Base-by-base conservation (phyloP, 2,329 filamentous ascomycete genomes). In the Penicillium rolfsii region DNA sequence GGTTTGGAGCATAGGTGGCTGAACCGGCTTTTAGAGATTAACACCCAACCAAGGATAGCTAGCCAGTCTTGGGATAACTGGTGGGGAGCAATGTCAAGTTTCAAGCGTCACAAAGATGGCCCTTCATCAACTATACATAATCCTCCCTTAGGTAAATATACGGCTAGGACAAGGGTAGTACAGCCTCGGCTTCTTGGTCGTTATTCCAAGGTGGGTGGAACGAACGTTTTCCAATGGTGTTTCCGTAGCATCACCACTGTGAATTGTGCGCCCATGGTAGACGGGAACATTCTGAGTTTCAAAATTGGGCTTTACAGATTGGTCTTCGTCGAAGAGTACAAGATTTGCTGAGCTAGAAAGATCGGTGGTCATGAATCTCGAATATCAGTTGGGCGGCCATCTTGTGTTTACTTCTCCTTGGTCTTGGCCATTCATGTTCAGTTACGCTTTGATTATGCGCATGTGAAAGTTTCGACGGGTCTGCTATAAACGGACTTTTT, bases 391-490 rank as follows among this genome's bases (percentile, higher is more conserved):
- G 28, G 19, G 46, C 16, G 11, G 28, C 46, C 46, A 35, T 50
- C 8, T 14, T 50, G 46, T 50, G n/a, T 35, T 49, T 22, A 50
- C 43, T 46, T 36, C 26, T 50, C 26, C 14, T 50, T 50, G 28
- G 48, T 30, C 48, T 19, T 49, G 33, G 38, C 38, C 55, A 45
- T 43, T 35, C 38, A 38, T 48, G 36, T 43, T 35, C 38, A 38
- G 28, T 14, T 14, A 33, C 28, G 26, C 38, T 45, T 46, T 35
- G 55, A 52, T 45, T 28, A 50, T 45, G 43, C 24, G 56, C 57
- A 59, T 55, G 57, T 59, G 57, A 59, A 59, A 59, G 50, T 49
- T 55, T 19, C 36, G 30, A 16, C 49, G 38, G 43, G 26, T 49
- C 14, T 28, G 35, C 24, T 26, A 38, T 16, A 26, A 30, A 28